Evolutionary conservation across 495 filamentous ascomycete species (phyloP), one percentile per base, ranked within the genome.

Genomic region (Venustampulla echinocandica): DNA sequence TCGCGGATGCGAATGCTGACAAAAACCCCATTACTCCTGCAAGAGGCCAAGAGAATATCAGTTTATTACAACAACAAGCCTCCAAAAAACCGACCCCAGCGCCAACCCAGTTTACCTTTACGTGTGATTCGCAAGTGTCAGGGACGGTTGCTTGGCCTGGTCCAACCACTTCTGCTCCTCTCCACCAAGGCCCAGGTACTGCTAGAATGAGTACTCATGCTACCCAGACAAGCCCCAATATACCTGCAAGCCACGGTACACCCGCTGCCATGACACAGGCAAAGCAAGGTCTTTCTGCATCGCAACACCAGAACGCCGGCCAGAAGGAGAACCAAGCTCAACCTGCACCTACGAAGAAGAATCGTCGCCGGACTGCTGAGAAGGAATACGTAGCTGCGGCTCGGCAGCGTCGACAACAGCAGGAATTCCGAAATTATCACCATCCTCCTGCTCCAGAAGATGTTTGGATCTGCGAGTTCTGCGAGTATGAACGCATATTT

Each of bases 391-490:
- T 73, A 4, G 54, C 77, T 42, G 80, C 82, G 15, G 82, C 81
- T 27, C 74, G 80, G 1, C 74, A 82, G 46, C 79, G 85, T 14
- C 80, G 81, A 45, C 66, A 80, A 1, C 76, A 82, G 44, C 82
- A 86, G 53, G 76, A 84, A 54, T 80, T 81, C 46, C 66, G 76
- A 40, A 93, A 94, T 54, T 79, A 75, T 50, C 84, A 85, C 49
- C 80, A 92, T 52, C 83, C 82, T 4, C 82, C 82, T 0, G 74
- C 73, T 21, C 62, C 74, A 24, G 82, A 89, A 50, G 87, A 93
- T 50, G 76, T 85, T 20, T 97, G 90, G 87, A 87, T 96, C 38
- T 98, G 92, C 64, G 88, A 92, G 53, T 90, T 93, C 60, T 90
- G 86, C 61, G 82, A 92, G 56, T 89, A 93, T 56, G 85, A 93